Evolutionary conservation across 192 early-diverging fungal species (phyloP).

Genomic region (Umbelopsis vinacea): DNA sequence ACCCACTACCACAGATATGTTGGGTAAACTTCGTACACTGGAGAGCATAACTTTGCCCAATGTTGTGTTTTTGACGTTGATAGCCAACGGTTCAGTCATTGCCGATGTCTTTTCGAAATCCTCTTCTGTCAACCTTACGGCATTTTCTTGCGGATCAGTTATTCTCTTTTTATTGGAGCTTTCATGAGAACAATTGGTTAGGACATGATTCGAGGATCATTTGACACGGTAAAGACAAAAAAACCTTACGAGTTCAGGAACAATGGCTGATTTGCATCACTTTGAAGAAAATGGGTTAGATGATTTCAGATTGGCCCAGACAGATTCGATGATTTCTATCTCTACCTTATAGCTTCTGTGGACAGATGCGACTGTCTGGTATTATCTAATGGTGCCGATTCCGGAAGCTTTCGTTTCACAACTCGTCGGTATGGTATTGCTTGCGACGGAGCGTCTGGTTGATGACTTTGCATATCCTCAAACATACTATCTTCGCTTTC

Average conservation of each 20-base stretch:
- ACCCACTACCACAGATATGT: background rate
- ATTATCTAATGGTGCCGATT: too few relatives aligned
- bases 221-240: too few relatives aligned
- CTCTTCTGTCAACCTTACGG: background rate
- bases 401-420: background rate
- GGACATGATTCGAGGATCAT: too few relatives aligned
- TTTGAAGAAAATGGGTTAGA: too few relatives aligned
- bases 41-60: background rate
- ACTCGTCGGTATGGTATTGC: background rate
- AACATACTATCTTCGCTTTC: background rate
- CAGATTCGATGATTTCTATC: too few relatives aligned
- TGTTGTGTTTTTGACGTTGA: background rate
- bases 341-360: too few relatives aligned
- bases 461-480: background rate
- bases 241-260: too few relatives aligned
- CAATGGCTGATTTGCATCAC: too few relatives aligned
- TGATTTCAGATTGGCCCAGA: too few relatives aligned
- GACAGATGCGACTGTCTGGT: too few relatives aligned
- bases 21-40: background rate
- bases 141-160: background rate
- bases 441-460: background rate
- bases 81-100: background rate
- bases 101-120: background rate
- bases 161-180: background rate
- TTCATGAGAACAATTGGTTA: too few relatives aligned